Conservation (phyloP, 305 asterid species). For the Fraxinus sp. region DNA sequence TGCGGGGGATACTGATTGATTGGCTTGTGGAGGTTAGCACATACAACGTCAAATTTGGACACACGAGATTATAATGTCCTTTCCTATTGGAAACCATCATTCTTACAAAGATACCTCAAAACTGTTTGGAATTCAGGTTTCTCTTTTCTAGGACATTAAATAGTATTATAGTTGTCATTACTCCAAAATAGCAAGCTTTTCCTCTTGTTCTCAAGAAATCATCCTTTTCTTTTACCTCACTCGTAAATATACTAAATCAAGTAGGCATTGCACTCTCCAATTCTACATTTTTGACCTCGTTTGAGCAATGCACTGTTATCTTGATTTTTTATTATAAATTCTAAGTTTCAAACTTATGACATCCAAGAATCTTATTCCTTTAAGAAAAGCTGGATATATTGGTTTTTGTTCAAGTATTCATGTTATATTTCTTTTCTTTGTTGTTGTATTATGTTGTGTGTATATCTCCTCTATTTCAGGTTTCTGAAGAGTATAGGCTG, state of each 20-base stretch:
- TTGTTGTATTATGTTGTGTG: background rate
- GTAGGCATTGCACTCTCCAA: background rate
- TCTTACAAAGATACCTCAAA: conserved; percentile 3
- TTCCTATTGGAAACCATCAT: conserved; percentile 1
- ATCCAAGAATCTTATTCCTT: background rate
- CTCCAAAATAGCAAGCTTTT: background rate
- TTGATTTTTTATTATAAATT: background rate
- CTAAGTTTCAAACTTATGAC: background rate
- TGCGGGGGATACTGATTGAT: conserved; percentile 90
- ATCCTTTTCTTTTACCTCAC: background rate
- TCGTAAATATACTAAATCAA: background rate
- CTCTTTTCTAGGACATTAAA: background rate
- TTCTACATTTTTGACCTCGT: background rate
- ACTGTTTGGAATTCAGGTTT: background rate
- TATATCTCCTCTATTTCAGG: conserved; percentile 50
- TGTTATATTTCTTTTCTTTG: background rate
- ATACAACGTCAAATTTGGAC: conserved; percentile 14
- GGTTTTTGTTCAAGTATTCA: background rate
- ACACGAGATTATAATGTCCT: background rate
- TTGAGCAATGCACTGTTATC: background rate
- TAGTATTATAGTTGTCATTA: background rate
- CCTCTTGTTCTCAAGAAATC: background rate
- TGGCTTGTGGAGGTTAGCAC: conserved; percentile 98
- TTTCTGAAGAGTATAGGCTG: conserved; percentile 87
- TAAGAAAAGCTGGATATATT: background rate